A percentile compares a stretch with the other conserved stretches of the same genome.
Conservation (phyloP, 169 alveolate species). For the Hepatocystis sp. region DNA sequence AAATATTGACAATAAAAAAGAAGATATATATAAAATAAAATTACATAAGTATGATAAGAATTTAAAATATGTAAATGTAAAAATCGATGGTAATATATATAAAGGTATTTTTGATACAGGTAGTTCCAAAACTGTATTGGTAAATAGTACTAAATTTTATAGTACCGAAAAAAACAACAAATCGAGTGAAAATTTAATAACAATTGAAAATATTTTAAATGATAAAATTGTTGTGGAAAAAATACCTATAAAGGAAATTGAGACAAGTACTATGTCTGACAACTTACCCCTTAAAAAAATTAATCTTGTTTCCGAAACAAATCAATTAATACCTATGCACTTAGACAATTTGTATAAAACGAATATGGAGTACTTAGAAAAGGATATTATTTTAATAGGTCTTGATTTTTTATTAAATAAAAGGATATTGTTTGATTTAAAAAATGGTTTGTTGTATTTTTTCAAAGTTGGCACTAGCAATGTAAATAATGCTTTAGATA, state of each 20-base stretch:
- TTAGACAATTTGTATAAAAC: conserved; percentile 15
- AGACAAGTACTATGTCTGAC: too few species aligned
- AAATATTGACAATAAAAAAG: too few species aligned
- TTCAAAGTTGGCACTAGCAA: too few species aligned
- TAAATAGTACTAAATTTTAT: neutral
- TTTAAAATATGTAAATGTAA: conserved; percentile 29
- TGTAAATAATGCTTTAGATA: neutral
- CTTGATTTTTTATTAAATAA: conserved; percentile 30
- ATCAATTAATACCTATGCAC: neutral
- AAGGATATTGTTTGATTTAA: conserved; percentile 40
- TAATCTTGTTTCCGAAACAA: conserved; percentile 10
- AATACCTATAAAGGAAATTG: neutral
- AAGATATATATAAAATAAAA: neutral
- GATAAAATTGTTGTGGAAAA: conserved; percentile 17
- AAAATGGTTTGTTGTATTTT: conserved; percentile 8
- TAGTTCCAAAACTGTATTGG: conserved; percentile 12
- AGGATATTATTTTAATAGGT: conserved; percentile 32
- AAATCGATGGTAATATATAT: conserved; percentile 2
- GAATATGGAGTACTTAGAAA: conserved; percentile 12
- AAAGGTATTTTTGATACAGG: conserved; percentile 64
- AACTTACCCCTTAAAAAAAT: neutral
- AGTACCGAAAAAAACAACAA: neutral
- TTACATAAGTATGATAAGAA: conserved; percentile 20
- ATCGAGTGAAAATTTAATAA: neutral
- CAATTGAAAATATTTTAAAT: conserved; percentile 35